Evolutionary conservation across 1,139 yeast species (phyloP).

Genomic region (Komagataea norvegica): DNA sequence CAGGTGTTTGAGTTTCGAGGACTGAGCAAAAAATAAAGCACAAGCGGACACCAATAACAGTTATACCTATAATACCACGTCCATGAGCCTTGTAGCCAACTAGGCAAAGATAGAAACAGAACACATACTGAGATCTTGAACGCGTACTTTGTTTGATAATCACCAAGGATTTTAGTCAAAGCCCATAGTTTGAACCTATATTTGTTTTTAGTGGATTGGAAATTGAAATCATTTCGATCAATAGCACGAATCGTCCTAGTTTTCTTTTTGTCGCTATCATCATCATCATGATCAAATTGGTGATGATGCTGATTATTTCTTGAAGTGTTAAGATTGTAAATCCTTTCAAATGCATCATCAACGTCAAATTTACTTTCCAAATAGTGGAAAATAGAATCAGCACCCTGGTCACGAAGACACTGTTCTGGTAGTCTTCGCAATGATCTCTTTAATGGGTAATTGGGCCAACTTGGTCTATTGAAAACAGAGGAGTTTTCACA

Average conservation of each 20-base stretch:
- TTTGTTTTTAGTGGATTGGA: conserved; percentile 33
- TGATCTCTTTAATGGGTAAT: conserved; percentile 38
- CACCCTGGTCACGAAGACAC: conserved; percentile 44
- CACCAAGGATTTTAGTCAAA: conserved; percentile 31
- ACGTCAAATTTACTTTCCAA: conserved; percentile 41
- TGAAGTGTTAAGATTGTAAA: conserved; percentile 39
- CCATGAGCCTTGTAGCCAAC: conserved; percentile 36
- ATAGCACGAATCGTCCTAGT: conserved; percentile 30
- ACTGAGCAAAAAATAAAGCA: conserved; percentile 34
- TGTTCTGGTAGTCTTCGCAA: conserved; percentile 37
- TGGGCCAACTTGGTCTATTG: conserved; percentile 34
- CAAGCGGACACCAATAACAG: conserved; percentile 40
- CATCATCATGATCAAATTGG: not conserved
- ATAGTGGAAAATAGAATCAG: conserved; percentile 39
- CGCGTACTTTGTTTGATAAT: conserved; percentile 40
- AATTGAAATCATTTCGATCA: conserved; percentile 36
- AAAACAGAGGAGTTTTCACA: conserved; percentile 18
- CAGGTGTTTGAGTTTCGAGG: conserved; percentile 42
- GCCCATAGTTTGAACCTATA: conserved; percentile 36
- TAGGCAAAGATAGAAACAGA: conserved; percentile 37
- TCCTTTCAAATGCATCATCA: conserved; percentile 43
- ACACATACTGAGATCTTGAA: conserved; percentile 35
- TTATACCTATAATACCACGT: conserved; percentile 39
- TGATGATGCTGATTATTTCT: conserved; percentile 10
- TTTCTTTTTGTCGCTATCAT: conserved; percentile 8